Conservation (phyloP, 495 filamentous ascomycete species). For the Talaromyces thailandensis region DNA sequence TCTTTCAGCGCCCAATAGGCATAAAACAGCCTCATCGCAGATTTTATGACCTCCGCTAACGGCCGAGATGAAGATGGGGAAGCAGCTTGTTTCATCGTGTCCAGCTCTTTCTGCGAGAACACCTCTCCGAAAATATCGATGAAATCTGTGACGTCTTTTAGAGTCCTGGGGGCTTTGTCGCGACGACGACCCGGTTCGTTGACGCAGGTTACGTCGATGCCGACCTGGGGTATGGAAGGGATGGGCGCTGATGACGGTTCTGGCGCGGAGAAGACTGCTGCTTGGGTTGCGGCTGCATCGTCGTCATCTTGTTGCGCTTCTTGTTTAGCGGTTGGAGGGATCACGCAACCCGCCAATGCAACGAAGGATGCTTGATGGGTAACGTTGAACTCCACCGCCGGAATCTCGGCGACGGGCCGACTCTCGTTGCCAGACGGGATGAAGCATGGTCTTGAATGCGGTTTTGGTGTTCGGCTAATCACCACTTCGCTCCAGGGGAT, state of each 20-base stretch:
- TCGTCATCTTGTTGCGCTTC: background rate
- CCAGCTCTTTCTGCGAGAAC: conserved; percentile 51
- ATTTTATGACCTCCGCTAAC: conserved; percentile 34
- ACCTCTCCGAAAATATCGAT: conserved; percentile 75
- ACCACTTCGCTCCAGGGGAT: conserved; percentile 57
- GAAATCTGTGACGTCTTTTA: conserved; percentile 53
- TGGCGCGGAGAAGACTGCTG: conserved; percentile 14
- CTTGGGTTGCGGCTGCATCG: background rate
- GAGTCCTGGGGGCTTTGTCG: conserved; percentile 26
- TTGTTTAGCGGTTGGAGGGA: background rate
- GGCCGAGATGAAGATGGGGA: conserved; percentile 18
- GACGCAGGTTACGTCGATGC: conserved; percentile 67
- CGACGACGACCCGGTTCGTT: conserved; percentile 55
- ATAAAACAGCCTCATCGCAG: conserved; percentile 70
- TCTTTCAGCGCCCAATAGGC: conserved; percentile 85
- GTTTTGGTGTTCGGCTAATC: conserved; percentile 51
- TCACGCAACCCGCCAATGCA: conserved; percentile 43
- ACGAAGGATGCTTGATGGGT: conserved; percentile 80
- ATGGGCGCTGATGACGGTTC: conserved; percentile 8
- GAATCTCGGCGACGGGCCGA: conserved; percentile 13
- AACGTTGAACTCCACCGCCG: conserved; percentile 71
- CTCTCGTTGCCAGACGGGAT: conserved; percentile 23
- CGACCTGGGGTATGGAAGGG: conserved; percentile 27
- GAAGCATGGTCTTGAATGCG: conserved; percentile 56
- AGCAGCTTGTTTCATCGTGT: conserved; percentile 41